phyloP scores from a whole-genome alignment of 257 asterid genomes.

The Buddleja alternifolia region DNA sequence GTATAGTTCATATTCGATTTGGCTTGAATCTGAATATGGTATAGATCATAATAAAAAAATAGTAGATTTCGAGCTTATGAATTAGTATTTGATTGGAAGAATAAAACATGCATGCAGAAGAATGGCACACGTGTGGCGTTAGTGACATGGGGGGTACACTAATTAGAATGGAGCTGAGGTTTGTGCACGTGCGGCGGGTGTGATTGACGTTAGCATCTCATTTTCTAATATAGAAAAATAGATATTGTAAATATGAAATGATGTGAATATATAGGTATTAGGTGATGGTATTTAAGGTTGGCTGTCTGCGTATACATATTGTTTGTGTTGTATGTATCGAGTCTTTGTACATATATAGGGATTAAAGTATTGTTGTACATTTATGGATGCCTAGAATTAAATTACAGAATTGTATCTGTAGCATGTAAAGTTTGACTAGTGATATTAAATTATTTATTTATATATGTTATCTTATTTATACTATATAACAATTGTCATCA shows the following conservation, averaged over 20 bases:
- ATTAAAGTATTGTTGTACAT: background rate
- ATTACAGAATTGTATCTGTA: background rate
- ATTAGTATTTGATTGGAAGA: too few species aligned
- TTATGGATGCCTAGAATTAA: background rate
- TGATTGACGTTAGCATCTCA: background rate
- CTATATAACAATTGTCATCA: background rate
- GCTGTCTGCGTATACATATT: background rate
- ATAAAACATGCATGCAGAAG: too few species aligned
- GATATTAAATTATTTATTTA: background rate
- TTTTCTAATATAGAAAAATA: background rate
- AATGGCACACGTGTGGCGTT: too few species aligned
- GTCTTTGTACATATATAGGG: background rate
- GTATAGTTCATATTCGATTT: too few species aligned
- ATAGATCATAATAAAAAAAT: too few species aligned
- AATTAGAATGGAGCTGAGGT: too few species aligned
- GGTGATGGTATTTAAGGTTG: background rate
- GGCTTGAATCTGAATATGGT: too few species aligned
- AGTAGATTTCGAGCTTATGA: too few species aligned
- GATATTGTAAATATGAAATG: background rate
- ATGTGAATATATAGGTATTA: slow-evolving; percentile 14
- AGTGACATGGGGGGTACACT: too few species aligned
- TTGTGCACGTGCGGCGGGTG: background rate
- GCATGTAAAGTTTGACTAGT: background rate
- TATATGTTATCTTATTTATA: background rate
- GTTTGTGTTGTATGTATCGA: background rate